Conservation (phyloP, 169 alveolate genomes). For the Plasmodium yoelii region DNA sequence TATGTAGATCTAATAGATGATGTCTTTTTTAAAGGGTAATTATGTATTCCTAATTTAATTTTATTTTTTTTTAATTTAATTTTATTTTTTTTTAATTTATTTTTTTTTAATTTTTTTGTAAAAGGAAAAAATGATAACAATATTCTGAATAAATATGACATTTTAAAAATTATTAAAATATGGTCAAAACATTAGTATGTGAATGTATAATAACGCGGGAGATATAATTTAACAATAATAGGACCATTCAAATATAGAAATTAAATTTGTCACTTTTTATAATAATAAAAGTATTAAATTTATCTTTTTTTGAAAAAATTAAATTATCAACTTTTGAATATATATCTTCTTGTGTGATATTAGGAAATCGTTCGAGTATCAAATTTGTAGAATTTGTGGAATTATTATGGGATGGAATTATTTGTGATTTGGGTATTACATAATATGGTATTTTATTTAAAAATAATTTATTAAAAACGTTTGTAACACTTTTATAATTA, state of each 20-base stretch:
- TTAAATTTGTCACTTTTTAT: slow-evolving; percentile 54
- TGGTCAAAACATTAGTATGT: too few species aligned
- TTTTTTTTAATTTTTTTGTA: too few species aligned
- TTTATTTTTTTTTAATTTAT: too few species aligned
- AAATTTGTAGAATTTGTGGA: neutral
- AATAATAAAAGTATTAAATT: slow-evolving; percentile 18
- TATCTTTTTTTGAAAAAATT: slow-evolving; percentile 34
- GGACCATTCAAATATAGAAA: neutral
- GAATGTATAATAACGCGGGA: too few species aligned
- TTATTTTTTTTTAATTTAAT: too few species aligned
- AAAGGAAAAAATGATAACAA: too few species aligned
- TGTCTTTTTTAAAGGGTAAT: too few species aligned
- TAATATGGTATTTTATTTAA: slow-evolving; percentile 52
- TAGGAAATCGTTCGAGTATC: neutral
- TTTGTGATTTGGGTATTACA: slow-evolving; percentile 24
- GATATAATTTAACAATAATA: too few species aligned
- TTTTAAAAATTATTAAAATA: too few species aligned
- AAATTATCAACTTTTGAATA: slow-evolving; percentile 34
- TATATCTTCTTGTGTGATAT: neutral
- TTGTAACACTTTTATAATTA: slow-evolving; percentile 26
- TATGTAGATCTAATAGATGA: too few species aligned
- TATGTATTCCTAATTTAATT: too few species aligned
- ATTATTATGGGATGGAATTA: neutral
- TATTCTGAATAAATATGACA: too few species aligned
- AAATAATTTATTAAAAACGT: slow-evolving; percentile 22